Conservation (phyloP, 192 early-diverging fungal genomes). For the Pilaira anomala region DNA sequence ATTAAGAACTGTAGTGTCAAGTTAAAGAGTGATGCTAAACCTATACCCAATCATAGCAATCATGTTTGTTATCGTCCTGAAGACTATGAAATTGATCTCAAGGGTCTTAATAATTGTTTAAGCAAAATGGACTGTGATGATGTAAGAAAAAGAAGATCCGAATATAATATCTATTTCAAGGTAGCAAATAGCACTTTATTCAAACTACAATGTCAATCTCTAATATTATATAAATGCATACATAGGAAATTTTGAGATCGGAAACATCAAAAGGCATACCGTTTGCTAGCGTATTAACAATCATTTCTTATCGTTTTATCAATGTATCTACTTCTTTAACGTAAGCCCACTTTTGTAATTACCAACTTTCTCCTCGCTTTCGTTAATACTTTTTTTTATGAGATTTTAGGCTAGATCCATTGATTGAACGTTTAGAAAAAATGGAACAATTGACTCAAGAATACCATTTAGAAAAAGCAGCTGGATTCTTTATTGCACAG, state of each 20-base stretch:
- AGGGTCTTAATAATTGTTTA: conserved; percentile 22
- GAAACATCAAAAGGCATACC: conserved; percentile 32
- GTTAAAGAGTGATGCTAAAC: not conserved
- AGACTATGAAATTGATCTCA: conserved; percentile 6
- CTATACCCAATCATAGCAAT: not conserved
- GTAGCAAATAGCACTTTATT: conserved; percentile 22
- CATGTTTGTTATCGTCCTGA: not conserved
- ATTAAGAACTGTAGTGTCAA: conserved; percentile 2
- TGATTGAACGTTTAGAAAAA: conserved; percentile 33
- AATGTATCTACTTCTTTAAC: conserved; percentile 21
- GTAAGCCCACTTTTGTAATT: conserved; percentile 11
- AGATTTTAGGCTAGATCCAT: conserved; percentile 23
- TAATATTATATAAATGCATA: not conserved
- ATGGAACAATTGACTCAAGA: conserved; percentile 21
- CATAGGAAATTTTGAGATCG: conserved; percentile 29
- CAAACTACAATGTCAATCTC: not conserved
- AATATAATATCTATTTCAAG: conserved; percentile 44
- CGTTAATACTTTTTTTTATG: not conserved
- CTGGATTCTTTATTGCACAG: conserved; percentile 29
- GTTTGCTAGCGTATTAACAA: conserved; percentile 24
- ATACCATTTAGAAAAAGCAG: conserved; percentile 34
- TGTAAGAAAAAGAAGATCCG: conserved; percentile 31
- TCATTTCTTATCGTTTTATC: conserved; percentile 30
- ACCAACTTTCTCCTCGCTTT: conserved; percentile 7
- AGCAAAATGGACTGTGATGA: conserved; percentile 29